Base-by-base conservation (phyloP, 139 green algal species). In the Pleodorina starrii region DNA sequence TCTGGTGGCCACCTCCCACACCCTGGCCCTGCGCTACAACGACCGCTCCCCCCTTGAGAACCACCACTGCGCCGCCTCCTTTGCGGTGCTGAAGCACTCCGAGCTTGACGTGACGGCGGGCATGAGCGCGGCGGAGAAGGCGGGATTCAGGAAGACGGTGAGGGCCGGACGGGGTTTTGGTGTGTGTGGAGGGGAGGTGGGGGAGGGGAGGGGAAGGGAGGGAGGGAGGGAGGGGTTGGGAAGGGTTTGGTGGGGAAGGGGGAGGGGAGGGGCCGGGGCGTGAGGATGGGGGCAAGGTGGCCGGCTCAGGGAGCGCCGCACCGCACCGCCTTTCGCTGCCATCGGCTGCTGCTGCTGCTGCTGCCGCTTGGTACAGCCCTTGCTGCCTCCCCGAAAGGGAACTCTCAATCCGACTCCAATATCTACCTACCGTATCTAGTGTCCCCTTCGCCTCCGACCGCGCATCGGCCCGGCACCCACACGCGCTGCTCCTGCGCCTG, bases 21-120 rank as follows among this genome's bases (percentile, higher is more conserved):
- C 57, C 19, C 75, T 94, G 40, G 91, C 93, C 3, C 51, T 94
- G 21, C 77, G 84, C 10, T 96, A 96, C 92, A 66, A 84, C 19
- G 75, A 84, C 75, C 29, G 46, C 29, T 68, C 69, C 32, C 69
- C 69, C 35, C 69, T 91, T 86, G 91, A 94, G 86, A 92, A 91
- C 73, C 91, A 94, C 75, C 89, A 92, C 60, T 35, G 91, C 51
- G 84, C 89, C 1, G 86, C 82, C 23, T 44, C 83, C n/a, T 92
- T 93, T 51, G 36, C 46, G 2, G 32, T 91, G 38, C 38, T 93
- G 74, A 44, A 27, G 11, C 35, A 51, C 16, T 84, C 89, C 7
- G 84, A 77, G 1, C 57, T 66, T 25, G 63, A 88, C 84, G 76
- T 66, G 21, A 46, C 89, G 83, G 36, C 60, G 1, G 23, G n/a